Evolutionary conservation across 805 yeast genomes (phyloP), one percentile per base, ranked within the genome.

Genomic region (Pichia kluyveri): DNA sequence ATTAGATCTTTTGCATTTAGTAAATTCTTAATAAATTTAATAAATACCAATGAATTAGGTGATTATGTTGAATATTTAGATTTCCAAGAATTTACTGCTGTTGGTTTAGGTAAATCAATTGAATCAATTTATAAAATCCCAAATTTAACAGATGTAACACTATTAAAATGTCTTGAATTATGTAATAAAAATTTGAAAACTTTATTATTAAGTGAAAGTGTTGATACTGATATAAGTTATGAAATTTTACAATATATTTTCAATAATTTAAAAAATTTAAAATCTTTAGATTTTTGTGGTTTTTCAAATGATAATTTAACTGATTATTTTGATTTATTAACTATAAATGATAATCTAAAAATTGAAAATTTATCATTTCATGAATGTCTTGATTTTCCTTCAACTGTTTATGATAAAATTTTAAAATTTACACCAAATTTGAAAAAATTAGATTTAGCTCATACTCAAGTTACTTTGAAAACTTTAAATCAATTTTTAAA

Each of bases 41-140:
- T 70, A 41, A 57, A 65, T n/a, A 68, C 69, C 45, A 67, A 70
- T 3, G 66, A 69, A 40, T 65, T 82, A 43, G 82, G 83, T 17
- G 76, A 72, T 51, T 77, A 75, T 53, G 91, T 86, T 19, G 80
- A 81, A 56, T 80, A 82, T 45, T 75, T 90, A 56, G 96, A 89
- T 67, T 90, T 89, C 58, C 85, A 86, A 58, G 91, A 86, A 56
- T 83, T 89, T 64, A 88, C 96, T 1, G 82, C 91, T 0, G 81
- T 90, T 43, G 96, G 96, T 0, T 71, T 89, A 43, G 96, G 96
- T 2, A 72, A 96, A 54, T 85, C 96, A 0, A 87, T 86, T 11
- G 76, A 83, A 56, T 89, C 89, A 96, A 90, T 86, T 66, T 82
- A 79, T 63, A 95, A 86, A 65, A 89, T 89, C 56, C 95, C 89